phyloP scores from a whole-genome alignment of 257 asterid genomes.

The Capsicum rhomboideum region DNA sequence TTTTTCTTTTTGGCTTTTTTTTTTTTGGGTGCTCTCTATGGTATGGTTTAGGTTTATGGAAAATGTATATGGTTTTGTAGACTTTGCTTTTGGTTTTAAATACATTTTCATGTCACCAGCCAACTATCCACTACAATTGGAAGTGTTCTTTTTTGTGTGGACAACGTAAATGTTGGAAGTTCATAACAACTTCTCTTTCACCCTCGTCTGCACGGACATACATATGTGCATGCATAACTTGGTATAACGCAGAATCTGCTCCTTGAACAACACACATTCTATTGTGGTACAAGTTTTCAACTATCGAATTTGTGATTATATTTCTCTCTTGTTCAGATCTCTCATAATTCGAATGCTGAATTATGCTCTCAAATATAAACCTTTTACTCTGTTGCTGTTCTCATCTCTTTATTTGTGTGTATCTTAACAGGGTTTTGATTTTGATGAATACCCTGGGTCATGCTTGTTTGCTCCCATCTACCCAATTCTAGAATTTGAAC shows the following conservation, averaged over 20 bases:
- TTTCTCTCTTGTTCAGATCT: background rate
- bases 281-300: background rate
- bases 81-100: background rate
- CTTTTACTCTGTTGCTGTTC: background rate
- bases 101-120: background rate
- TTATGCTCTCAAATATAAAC: background rate
- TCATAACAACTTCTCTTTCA: background rate
- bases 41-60: background rate
- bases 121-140: background rate
- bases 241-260: background rate
- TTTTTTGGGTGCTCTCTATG: background rate
- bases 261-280: background rate
- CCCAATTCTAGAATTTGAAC: background rate
- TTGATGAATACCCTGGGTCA: background rate
- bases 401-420: background rate
- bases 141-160: background rate
- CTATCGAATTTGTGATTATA: background rate
- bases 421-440: background rate
- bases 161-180: background rate
- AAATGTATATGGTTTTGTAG: background rate
- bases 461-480: background rate
- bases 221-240: background rate
- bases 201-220: background rate
- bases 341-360: background rate
- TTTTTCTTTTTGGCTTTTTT: no score